Evolutionary conservation across 2,329 filamentous ascomycete species (phyloP).

Genomic region (Beauveria brongniartii): DNA sequence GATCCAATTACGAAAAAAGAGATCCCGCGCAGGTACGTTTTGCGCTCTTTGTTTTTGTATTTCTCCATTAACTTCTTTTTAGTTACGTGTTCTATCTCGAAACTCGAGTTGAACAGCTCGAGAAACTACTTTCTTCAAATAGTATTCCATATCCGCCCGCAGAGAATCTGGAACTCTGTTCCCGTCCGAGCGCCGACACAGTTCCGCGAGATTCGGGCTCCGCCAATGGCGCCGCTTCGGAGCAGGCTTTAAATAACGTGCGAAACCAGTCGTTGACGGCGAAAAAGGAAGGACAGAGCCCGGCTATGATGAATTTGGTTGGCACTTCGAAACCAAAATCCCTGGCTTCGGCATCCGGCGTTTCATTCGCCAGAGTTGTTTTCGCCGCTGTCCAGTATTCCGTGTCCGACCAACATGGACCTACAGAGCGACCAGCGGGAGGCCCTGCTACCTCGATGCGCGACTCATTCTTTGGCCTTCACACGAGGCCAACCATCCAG

Average conservation of each 20-base stretch:
- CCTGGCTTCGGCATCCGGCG: slow-evolving; percentile 77
- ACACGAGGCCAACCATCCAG: slow-evolving; percentile 80
- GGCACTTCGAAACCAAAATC: slow-evolving; percentile 72
- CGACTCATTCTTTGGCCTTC: slow-evolving; percentile 94
- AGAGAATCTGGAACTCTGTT: slow-evolving; percentile 57
- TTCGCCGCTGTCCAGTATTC: slow-evolving; percentile 83
- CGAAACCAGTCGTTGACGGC: slow-evolving; percentile 24
- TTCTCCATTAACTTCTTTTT: slow-evolving; percentile 1
- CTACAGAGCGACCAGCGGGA: slow-evolving; percentile 18
- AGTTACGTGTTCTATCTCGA: slow-evolving; percentile 96
- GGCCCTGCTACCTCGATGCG: slow-evolving; percentile 69
- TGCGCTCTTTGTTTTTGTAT: not conserved
- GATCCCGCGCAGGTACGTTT: slow-evolving; percentile 78
- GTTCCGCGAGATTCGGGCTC: slow-evolving; percentile 14
- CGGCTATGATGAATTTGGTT: slow-evolving; percentile 64
- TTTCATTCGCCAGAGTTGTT: slow-evolving; percentile 89
- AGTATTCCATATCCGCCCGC: slow-evolving; percentile 65
- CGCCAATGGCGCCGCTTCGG: slow-evolving; percentile 24
- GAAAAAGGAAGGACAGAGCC: slow-evolving; percentile 24
- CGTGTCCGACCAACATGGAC: slow-evolving; percentile 51
- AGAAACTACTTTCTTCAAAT: slow-evolving; percentile 62
- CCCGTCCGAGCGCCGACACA: slow-evolving; percentile 35
- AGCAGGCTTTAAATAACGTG: slow-evolving; percentile 14
- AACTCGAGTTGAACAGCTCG: slow-evolving; percentile 74
- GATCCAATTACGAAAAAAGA: slow-evolving; percentile 95